Conservation (phyloP, 202 grass and related monocot genomes). For the Carex arenaria region DNA sequence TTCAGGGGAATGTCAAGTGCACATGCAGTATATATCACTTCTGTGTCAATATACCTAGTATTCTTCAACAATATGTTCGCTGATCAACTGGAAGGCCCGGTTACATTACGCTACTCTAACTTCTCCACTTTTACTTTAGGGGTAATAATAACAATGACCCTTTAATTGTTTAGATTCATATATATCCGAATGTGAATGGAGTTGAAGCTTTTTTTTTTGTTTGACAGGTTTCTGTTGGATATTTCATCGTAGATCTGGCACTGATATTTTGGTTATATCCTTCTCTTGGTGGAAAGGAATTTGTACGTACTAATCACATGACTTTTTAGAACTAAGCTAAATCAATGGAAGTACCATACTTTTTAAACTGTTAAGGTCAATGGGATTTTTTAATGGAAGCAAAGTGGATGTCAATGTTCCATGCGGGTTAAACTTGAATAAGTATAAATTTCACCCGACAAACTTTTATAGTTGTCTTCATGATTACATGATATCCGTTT, state of each 20-base stretch:
- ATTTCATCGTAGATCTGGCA: constrained; percentile 81
- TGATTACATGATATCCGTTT: not conserved
- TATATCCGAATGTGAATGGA: constrained; percentile 5
- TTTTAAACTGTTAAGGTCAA: not conserved
- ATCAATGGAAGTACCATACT: not conserved
- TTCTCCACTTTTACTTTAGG: constrained; percentile 80
- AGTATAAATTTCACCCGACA: not conserved
- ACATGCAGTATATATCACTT: constrained; percentile 90
- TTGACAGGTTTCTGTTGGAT: constrained; percentile 80
- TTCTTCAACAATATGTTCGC: constrained; percentile 87
- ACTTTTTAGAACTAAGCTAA: constrained; percentile 24
- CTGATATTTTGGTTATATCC: constrained; percentile 95
- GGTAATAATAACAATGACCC: constrained; percentile 40
- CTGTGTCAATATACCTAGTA: constrained; percentile 87
- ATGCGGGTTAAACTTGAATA: not conserved
- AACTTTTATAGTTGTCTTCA: not conserved
- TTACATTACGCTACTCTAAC: constrained; percentile 73
- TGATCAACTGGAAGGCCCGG: constrained; percentile 61
- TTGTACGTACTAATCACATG: constrained; percentile 58
- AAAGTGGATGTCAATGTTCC: not conserved
- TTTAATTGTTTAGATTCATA: not conserved
- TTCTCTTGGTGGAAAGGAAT: constrained; percentile 87
- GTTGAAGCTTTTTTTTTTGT: constrained; percentile 4
- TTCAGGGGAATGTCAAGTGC: constrained; percentile 91
- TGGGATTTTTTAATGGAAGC: not conserved